Percentiles rank a stretch among this genome's conserved stretches.
These are phyloP conservation scores for Annulohypoxylon nitens DNA, from an alignment of 495 filamentous ascomycete genomes.

Conservation along the genomic window DNA sequence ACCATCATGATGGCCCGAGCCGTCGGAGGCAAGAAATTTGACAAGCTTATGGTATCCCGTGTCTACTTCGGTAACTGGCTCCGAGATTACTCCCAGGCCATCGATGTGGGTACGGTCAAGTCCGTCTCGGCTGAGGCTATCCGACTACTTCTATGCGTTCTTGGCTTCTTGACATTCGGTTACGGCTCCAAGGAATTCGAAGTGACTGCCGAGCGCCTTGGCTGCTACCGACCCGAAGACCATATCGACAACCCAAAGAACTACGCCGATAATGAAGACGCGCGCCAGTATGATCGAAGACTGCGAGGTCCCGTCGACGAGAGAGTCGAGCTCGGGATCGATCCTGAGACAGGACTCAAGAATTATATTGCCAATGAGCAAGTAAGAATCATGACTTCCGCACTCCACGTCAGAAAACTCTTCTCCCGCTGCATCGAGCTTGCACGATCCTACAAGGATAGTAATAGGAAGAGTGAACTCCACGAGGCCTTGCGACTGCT, in stretches of 20 bases:
- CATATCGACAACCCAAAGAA: constrained; percentile 87
- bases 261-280: constrained; percentile 89
- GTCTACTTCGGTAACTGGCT: constrained; percentile 95
- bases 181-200: constrained; percentile 94
- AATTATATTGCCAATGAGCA: constrained; percentile 90
- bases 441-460: constrained; percentile 74
- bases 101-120: constrained; percentile 91
- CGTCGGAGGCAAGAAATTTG: constrained; percentile 86
- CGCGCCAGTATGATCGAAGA: constrained; percentile 80
- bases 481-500: constrained; percentile 87
- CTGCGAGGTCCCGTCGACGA: constrained; percentile 88
- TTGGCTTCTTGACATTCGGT: constrained; percentile 74
- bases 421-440: constrained; percentile 79
- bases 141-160: constrained; percentile 77
- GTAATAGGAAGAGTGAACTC: constrained; percentile 75
- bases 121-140: constrained; percentile 90
- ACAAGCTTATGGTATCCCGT: constrained; percentile 86
- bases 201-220: constrained; percentile 86
- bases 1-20: constrained; percentile 79
- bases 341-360: constrained; percentile 85
- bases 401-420: constrained; percentile 76
- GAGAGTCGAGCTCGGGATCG: constrained; percentile 78
- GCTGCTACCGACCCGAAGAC: constrained; percentile 89
- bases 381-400: constrained; percentile 78
- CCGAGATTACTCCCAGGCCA: constrained; percentile 83